These are phyloP conservation scores for Monilinia vaccinii-corymbosi DNA, from an alignment of 2,329 filamentous ascomycete genomes.

Conservation along the genomic window DNA sequence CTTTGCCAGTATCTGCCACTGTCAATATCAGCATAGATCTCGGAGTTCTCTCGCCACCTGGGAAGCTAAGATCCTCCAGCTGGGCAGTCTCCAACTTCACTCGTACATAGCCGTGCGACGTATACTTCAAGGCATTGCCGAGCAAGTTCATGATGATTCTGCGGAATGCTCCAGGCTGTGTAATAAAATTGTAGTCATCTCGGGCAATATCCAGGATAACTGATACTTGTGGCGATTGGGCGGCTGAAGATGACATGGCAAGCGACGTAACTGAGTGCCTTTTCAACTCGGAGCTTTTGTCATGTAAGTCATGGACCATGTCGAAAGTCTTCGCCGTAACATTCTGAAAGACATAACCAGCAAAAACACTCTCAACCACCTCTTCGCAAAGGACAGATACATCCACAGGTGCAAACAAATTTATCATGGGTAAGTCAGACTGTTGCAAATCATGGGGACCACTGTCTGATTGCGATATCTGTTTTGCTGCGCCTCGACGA, in stretches of 20 bases:
- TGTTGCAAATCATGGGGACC: conserved; percentile 18
- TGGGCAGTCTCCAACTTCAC: conserved; percentile 28
- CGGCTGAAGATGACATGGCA: not conserved
- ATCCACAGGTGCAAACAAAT: conserved; percentile 28
- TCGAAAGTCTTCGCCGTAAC: conserved; percentile 27
- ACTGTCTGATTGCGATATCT: not conserved
- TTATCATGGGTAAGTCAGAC: conserved; percentile 29
- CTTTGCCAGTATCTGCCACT: conserved; percentile 64
- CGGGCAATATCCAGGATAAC: conserved; percentile 27
- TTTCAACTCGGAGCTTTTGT: conserved; percentile 9
- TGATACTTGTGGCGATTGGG: conserved; percentile 19
- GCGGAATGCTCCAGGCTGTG: conserved; percentile 45
- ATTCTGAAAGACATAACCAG: conserved; percentile 29
- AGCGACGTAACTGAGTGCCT: not conserved
- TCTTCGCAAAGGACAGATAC: conserved; percentile 29
- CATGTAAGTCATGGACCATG: conserved; percentile 22
- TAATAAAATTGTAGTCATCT: conserved; percentile 33
- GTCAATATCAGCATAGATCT: conserved; percentile 45
- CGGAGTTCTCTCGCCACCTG: conserved; percentile 17
- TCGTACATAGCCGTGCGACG: conserved; percentile 42
- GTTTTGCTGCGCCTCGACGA: conserved; percentile 13
- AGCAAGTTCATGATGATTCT: conserved; percentile 52
- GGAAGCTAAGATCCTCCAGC: conserved; percentile 22
- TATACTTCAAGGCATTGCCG: conserved; percentile 56
- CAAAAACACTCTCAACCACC: conserved; percentile 30